Evolutionary conservation across 176 grass and related monocot species (phyloP).

Genomic region (Rhipidocladum racemiflorum): DNA sequence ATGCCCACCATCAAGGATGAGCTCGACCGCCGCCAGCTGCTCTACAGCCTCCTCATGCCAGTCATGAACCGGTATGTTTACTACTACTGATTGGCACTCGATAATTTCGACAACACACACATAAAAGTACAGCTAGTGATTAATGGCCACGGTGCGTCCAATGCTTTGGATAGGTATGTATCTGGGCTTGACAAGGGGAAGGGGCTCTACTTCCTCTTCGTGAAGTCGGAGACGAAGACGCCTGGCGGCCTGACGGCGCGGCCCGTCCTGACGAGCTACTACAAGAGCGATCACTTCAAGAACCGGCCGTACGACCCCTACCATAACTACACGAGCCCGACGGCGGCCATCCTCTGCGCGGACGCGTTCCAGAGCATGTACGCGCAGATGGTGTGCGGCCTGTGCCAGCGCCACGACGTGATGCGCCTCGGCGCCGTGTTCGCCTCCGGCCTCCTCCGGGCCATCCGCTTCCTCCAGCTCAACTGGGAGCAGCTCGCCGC

Average conservation of each 20-base stretch:
- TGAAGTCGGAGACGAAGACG: conserved; percentile 90
- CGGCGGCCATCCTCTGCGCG: conserved; percentile 78
- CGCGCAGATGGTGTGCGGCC: conserved; percentile 93
- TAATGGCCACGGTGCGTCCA: conserved; percentile 1
- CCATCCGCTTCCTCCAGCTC: conserved; percentile 93
- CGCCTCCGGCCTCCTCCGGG: conserved; percentile 87
- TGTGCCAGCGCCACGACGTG: conserved; percentile 76
- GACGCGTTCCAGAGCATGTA: conserved; percentile 99
- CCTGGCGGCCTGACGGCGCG: conserved; percentile 76
- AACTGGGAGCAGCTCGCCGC: conserved; percentile 74
- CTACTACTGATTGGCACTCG: not conserved
- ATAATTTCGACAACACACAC: not conserved
- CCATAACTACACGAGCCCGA: conserved; percentile 89
- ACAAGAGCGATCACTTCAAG: conserved; percentile 93
- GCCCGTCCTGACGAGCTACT: conserved; percentile 97
- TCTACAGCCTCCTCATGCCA: conserved; percentile 91
- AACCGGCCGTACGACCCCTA: conserved; percentile 80
- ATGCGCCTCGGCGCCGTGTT: conserved; percentile 97
- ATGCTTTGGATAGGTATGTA: conserved; percentile 53
- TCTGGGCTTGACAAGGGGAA: conserved; percentile 84
- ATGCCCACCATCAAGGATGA: conserved; percentile 95
- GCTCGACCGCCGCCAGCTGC: conserved; percentile 82
- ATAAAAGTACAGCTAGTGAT: not conserved
- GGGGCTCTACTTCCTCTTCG: conserved; percentile 93
- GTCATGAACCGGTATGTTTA: conserved; percentile 87